Evolutionary conservation across 2,329 filamentous ascomycete genomes (phyloP).

Genomic region (Colletotrichum graminicola): DNA sequence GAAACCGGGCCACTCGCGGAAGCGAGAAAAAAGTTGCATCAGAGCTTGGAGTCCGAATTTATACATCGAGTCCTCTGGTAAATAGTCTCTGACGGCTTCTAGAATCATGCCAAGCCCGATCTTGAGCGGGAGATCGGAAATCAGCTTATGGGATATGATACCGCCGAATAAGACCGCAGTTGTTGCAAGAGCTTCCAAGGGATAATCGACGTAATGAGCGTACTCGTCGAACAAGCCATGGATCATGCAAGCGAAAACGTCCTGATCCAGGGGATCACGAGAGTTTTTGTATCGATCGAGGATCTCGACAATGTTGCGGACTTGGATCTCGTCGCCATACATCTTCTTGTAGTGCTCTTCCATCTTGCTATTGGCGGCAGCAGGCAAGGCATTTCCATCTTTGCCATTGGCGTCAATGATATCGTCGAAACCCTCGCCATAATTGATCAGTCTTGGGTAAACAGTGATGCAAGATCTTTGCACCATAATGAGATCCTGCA

Average conservation of each 20-base stretch:
- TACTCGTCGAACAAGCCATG: slow-evolving; percentile 98
- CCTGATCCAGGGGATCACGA: slow-evolving; percentile 85
- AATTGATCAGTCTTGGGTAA: slow-evolving; percentile 96
- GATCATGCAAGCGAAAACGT: slow-evolving; percentile 98
- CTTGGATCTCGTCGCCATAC: slow-evolving; percentile 92
- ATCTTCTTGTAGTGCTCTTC: slow-evolving; percentile 98
- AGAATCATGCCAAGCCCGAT: slow-evolving; percentile 97
- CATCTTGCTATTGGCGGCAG: slow-evolving; percentile 89
- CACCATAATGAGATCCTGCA: slow-evolving; percentile 80
- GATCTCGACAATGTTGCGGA: slow-evolving; percentile 86
- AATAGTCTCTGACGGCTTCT: slow-evolving; percentile 91
- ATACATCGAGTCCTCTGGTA: slow-evolving; percentile 90
- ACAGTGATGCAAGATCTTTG: slow-evolving; percentile 91
- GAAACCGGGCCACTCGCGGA: slow-evolving; percentile 95
- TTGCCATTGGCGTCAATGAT: slow-evolving; percentile 89
- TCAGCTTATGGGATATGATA: slow-evolving; percentile 92
- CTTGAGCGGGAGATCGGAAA: slow-evolving; percentile 90
- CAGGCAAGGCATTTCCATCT: slow-evolving; percentile 83
- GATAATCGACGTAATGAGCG: slow-evolving; percentile 93
- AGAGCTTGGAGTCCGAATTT: slow-evolving; percentile 97
- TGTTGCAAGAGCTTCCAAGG: slow-evolving; percentile 93
- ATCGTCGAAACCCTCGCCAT: slow-evolving; percentile 91
- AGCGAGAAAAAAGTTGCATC: slow-evolving; percentile 84
- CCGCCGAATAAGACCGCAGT: slow-evolving; percentile 97
- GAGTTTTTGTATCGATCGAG: slow-evolving; percentile 92